phyloP scores from a whole-genome alignment of 805 yeast species.

The Geotrichum ghanense region DNA sequence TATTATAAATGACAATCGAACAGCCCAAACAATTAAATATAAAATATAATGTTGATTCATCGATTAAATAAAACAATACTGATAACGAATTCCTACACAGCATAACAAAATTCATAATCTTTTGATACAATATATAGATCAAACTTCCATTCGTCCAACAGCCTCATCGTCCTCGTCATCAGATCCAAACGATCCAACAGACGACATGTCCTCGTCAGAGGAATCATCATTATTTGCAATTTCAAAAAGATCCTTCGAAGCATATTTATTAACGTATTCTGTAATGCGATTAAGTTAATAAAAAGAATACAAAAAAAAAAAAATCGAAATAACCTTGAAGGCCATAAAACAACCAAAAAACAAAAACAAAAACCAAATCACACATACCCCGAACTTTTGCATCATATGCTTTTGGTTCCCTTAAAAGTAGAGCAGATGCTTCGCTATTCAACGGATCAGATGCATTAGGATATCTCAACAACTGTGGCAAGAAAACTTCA shows the following conservation, averaged over 20 bases:
- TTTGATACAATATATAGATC: not conserved
- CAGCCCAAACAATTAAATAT: too few relatives aligned
- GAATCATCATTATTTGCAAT: conserved; percentile 32
- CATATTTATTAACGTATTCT: conserved; percentile 63
- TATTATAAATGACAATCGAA: too few relatives aligned
- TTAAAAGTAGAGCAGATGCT: conserved; percentile 69
- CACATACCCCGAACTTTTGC: conserved; percentile 41
- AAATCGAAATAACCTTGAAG: too few relatives aligned
- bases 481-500: conserved; percentile 87
- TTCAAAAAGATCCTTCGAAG: conserved; percentile 39
- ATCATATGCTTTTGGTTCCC: conserved; percentile 55
- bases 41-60: too few relatives aligned
- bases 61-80: too few relatives aligned
- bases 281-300: too few relatives aligned
- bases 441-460: conserved; percentile 87
- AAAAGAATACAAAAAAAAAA: too few relatives aligned
- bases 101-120: too few relatives aligned
- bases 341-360: not conserved
- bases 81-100: too few relatives aligned
- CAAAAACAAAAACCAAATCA: not conserved
- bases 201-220: conserved; percentile 30
- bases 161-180: conserved; percentile 26
- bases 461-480: conserved; percentile 85
- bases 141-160: conserved; percentile 31
- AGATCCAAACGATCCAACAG: conserved; percentile 29